phyloP scores from a whole-genome alignment of 768 basidiomycete genomes.

The Termitomyces sp. region DNA sequence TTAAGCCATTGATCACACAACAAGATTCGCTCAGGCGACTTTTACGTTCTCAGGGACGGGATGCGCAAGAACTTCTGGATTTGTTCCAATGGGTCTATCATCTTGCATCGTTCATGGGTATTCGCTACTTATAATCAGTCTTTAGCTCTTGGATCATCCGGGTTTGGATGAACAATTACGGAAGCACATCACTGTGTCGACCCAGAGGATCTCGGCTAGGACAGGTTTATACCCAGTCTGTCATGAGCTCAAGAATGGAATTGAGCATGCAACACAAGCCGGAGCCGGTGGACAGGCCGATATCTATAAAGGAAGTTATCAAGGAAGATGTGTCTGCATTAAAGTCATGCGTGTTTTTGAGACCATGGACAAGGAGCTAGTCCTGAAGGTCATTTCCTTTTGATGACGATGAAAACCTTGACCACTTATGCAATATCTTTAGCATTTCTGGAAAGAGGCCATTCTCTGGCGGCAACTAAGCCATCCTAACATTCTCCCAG shows the following conservation, averaged over 20 bases:
- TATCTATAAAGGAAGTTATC: neutral
- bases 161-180: neutral
- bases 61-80: neutral
- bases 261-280: neutral
- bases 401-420: neutral
- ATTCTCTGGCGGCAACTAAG: slow-evolving; percentile 9
- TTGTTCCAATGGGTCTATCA: neutral
- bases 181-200: neutral
- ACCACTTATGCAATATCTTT: neutral
- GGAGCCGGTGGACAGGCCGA: slow-evolving; percentile 1
- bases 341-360: neutral
- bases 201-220: neutral
- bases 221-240: neutral
- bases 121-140: neutral
- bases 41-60: neutral
- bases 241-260: neutral
- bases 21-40: neutral
- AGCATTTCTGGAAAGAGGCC: slow-evolving; percentile 8
- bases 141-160: neutral
- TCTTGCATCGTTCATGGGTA: neutral
- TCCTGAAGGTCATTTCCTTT: neutral
- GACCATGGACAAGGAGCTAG: neutral
- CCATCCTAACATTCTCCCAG: slow-evolving; percentile 23
- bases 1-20: neutral
- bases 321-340: neutral